Evolutionary conservation across 2,329 filamentous ascomycete genomes (phyloP).

Genomic region (Thermomyces lanuginosus): DNA sequence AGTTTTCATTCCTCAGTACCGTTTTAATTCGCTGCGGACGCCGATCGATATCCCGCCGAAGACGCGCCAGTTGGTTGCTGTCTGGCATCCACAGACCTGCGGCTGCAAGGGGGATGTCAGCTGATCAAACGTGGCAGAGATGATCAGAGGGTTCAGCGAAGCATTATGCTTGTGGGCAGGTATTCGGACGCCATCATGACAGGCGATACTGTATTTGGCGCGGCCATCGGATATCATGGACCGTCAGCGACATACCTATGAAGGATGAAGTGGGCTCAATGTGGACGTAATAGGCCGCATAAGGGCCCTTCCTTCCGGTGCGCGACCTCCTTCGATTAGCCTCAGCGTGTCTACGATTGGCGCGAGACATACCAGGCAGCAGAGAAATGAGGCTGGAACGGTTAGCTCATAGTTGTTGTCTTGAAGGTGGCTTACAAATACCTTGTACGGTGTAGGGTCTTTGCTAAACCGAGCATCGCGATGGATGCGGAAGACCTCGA

Average conservation of each 20-base stretch:
- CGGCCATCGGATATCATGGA: too few species aligned
- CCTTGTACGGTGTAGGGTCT: slow-evolving; percentile 78
- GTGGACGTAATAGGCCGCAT: slow-evolving; percentile 79
- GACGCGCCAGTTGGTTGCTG: slow-evolving; percentile 43
- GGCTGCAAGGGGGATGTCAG: slow-evolving; percentile 29
- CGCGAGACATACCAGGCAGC: slow-evolving; percentile 49
- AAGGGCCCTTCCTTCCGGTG: slow-evolving; percentile 72
- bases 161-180: too few species aligned
- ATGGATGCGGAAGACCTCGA: slow-evolving; percentile 65
- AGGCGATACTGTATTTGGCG: too few species aligned
- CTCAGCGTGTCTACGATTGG: slow-evolving; percentile 4
- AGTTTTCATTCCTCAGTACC: slow-evolving; percentile 43
- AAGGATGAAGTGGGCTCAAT: slow-evolving; percentile 56
- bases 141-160: background rate
- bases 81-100: slow-evolving; percentile 74
- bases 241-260: slow-evolving; percentile 40
- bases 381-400: slow-evolving; percentile 54
- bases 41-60: slow-evolving; percentile 61
- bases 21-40: slow-evolving; percentile 53
- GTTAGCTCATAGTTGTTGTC: slow-evolving; percentile 13
- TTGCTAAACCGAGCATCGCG: slow-evolving; percentile 72
- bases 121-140: background rate
- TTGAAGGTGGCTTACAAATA: slow-evolving; percentile 3
- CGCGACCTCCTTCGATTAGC: slow-evolving; percentile 42
- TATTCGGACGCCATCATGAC: too few species aligned